phyloP scores from a whole-genome alignment of 2,329 filamentous ascomycete genomes.

The Tricladium varicosporioides region DNA sequence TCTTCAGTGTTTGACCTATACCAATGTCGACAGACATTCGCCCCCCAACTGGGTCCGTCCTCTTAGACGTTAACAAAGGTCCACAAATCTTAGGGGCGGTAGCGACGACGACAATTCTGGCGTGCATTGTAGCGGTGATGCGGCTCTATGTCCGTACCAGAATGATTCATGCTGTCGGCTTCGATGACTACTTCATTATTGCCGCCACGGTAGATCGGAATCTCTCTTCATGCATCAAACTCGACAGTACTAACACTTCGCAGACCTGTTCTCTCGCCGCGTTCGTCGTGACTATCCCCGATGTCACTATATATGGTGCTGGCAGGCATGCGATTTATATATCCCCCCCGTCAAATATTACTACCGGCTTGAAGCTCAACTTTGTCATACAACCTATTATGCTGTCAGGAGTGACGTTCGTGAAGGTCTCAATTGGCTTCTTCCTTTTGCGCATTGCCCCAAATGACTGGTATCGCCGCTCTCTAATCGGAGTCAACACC shows the following conservation, averaged over 20 bases:
- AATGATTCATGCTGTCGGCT: too few relatives aligned
- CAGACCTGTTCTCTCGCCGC: slow-evolving; percentile 9
- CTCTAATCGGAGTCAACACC: too few relatives aligned
- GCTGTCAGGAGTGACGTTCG: slow-evolving; percentile 8
- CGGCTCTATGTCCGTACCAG: too few relatives aligned
- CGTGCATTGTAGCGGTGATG: too few relatives aligned
- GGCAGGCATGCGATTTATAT: slow-evolving; percentile 15
- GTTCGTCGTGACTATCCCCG: slow-evolving; percentile 5
- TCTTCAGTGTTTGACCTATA: too few relatives aligned
- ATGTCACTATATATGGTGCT: slow-evolving; percentile 14
- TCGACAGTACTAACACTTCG: neutral
- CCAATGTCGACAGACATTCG: too few relatives aligned
- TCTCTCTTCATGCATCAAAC: neutral
- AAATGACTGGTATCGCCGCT: slow-evolving; percentile 2
- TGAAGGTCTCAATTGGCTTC: slow-evolving; percentile 11
- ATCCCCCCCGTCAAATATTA: slow-evolving; percentile 1
- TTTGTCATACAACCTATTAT: slow-evolving; percentile 14
- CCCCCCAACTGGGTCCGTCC: too few relatives aligned
- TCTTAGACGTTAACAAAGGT: too few relatives aligned
- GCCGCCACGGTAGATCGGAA: too few relatives aligned
- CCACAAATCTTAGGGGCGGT: too few relatives aligned
- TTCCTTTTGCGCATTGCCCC: slow-evolving; percentile 12
- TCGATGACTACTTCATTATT: too few relatives aligned
- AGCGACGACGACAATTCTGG: too few relatives aligned
- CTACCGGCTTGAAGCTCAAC: slow-evolving; percentile 11